Percentiles rank a stretch among this genome's conserved stretches.
phyloP scores from a whole-genome alignment of 352 stramenopile genomes.

The Phytophthora sp. region DNA sequence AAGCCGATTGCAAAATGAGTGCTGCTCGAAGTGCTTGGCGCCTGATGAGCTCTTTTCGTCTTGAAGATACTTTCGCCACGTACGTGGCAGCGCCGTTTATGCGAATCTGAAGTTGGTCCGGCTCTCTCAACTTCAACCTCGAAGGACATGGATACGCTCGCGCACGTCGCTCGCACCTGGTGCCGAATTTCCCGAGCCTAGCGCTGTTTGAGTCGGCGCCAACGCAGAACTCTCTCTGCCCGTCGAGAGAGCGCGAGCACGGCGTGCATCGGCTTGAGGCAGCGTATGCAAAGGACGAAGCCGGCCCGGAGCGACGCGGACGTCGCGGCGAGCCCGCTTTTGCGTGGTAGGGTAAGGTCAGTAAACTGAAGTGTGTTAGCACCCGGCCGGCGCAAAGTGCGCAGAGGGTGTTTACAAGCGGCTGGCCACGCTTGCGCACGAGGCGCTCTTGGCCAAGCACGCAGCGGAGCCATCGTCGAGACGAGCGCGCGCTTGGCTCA shows the following conservation, averaged over 20 bases:
- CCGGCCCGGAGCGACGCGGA: too few species aligned
- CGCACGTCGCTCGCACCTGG: too few species aligned
- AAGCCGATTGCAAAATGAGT: neutral
- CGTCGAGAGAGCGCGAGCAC: too few species aligned
- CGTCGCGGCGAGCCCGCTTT: neutral
- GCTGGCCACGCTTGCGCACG: neutral
- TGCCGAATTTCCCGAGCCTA: too few species aligned
- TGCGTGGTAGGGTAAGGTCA: slow-evolving; percentile 16
- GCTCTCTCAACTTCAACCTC: slow-evolving; percentile 12
- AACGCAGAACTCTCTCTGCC: too few species aligned
- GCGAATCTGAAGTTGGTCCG: slow-evolving; percentile 18
- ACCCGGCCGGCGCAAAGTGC: neutral
- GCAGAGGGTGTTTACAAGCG: slow-evolving; percentile 20
- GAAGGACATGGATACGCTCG: slow-evolving; percentile 5
- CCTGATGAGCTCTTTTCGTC: neutral
- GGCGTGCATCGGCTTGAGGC: too few species aligned
- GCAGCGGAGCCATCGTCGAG: neutral
- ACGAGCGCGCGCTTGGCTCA: too few species aligned
- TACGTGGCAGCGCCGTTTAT: slow-evolving; percentile 5
- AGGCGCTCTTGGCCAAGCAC: too few species aligned
- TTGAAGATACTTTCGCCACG: neutral
- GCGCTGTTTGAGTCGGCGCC: too few species aligned
- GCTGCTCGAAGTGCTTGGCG: neutral
- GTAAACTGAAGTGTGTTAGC: slow-evolving; percentile 17
- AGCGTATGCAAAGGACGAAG: too few species aligned